Conservation (phyloP, 1,139 yeast species). For the Pneumocystis sp. region DNA sequence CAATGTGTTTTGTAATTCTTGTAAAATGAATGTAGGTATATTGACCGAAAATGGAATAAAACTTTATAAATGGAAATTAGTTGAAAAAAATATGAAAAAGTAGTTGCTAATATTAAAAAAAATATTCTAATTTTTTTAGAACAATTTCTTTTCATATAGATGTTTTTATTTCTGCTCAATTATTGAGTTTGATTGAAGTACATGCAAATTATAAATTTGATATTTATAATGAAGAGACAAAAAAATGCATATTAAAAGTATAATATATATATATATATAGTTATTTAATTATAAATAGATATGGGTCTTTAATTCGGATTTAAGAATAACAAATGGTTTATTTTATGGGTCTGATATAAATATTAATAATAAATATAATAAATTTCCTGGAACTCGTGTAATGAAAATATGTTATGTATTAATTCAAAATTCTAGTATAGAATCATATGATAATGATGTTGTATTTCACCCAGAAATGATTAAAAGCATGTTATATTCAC, state of each 20-base stretch:
- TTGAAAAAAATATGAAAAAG: background rate
- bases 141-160: background rate
- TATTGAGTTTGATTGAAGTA: conserved; percentile 10
- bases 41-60: background rate
- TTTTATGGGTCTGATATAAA: background rate
- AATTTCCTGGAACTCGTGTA: conserved; percentile 7
- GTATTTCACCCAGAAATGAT: conserved; percentile 1
- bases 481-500: background rate
- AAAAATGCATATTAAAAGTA: background rate
- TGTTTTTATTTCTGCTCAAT: conserved; percentile 9
- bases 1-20: background rate
- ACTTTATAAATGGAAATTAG: background rate
- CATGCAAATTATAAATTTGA: conserved; percentile 12
- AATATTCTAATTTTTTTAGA: background rate
- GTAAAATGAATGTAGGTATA: background rate
- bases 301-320: conserved; percentile 14
- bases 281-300: conserved; percentile 7
- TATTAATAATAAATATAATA: conserved; percentile 2
- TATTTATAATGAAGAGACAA: conserved; percentile 3
- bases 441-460: background rate
- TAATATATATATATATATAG: background rate
- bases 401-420: conserved; percentile 10
- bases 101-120: background rate
- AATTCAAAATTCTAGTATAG: conserved; percentile 4
- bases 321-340: background rate